Percentiles rank a stretch among this genome's conserved stretches.
phyloP scores from a whole-genome alignment of 495 filamentous ascomycete species.

The Penicillium malachiteum region DNA sequence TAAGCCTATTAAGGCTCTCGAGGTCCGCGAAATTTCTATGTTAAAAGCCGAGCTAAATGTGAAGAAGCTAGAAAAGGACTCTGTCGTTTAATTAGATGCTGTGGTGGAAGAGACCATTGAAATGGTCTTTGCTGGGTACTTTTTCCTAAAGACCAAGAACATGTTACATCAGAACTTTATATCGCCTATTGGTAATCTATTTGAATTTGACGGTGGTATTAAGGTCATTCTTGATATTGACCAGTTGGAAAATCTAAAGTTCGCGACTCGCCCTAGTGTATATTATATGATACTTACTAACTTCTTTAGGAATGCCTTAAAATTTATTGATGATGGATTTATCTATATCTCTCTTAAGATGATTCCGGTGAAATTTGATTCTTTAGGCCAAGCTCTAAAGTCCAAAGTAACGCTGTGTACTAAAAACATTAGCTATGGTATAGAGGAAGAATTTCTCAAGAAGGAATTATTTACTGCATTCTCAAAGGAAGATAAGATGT shows the following conservation, averaged over 20 bases:
- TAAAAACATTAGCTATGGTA: conserved; percentile 64
- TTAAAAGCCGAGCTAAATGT: background rate
- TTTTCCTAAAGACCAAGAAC: conserved; percentile 7
- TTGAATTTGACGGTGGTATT: conserved; percentile 17
- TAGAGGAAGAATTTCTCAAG: conserved; percentile 59
- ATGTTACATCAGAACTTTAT: background rate
- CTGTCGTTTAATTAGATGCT: conserved; percentile 33
- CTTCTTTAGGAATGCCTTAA: conserved; percentile 36
- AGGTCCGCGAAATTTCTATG: background rate
- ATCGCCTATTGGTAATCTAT: background rate
- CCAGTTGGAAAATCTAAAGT: conserved; percentile 10
- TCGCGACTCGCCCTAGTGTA: conserved; percentile 10
- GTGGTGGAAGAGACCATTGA: conserved; percentile 56
- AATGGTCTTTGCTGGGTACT: conserved; percentile 49
- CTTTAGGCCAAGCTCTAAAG: background rate
- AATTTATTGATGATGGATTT: conserved; percentile 32
- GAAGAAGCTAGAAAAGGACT: conserved; percentile 4
- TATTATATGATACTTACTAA: conserved; percentile 32
- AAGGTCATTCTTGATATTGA: conserved; percentile 54
- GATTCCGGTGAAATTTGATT: conserved; percentile 4
- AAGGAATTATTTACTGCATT: conserved; percentile 65
- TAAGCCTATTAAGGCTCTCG: conserved; percentile 18
- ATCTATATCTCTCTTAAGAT: conserved; percentile 17
- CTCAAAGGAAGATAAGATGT: conserved; percentile 61
- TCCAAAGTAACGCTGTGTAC: conserved; percentile 40